phyloP scores from a whole-genome alignment of 768 basidiomycete genomes.

The Pilatotrama ljubarskyi region DNA sequence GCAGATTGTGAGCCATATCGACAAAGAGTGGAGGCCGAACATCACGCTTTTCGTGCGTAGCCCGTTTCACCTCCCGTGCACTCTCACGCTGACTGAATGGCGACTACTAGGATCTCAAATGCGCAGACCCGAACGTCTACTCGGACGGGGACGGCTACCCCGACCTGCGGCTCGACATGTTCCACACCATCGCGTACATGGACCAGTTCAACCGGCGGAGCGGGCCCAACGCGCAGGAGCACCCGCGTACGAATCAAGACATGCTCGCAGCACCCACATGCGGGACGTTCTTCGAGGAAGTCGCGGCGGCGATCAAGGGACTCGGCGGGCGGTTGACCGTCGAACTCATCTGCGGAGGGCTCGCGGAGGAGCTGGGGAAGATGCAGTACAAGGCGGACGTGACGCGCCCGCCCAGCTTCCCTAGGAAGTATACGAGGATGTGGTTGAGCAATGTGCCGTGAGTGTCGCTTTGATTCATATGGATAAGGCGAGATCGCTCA shows the following conservation, averaged over 20 bases:
- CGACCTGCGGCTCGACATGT: background rate
- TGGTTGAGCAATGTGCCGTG: slow-evolving; percentile 40
- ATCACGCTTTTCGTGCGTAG: slow-evolving; percentile 15
- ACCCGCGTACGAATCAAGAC: background rate
- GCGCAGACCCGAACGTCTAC: background rate
- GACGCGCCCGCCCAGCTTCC: slow-evolving; percentile 30
- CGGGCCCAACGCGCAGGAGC: background rate
- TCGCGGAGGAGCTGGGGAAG: slow-evolving; percentile 34
- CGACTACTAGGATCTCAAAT: background rate
- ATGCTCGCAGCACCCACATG: background rate
- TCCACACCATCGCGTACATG: background rate
- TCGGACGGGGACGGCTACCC: slow-evolving; percentile 1
- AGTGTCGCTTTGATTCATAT: slow-evolving; percentile 1
- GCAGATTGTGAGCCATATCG: background rate
- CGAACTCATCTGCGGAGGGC: slow-evolving; percentile 34
- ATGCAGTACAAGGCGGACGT: slow-evolving; percentile 29
- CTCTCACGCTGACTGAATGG: no score
- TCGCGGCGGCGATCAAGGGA: slow-evolving; percentile 27
- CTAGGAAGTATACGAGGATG: slow-evolving; percentile 34
- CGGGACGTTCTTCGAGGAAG: slow-evolving; percentile 31
- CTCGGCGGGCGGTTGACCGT: slow-evolving; percentile 29
- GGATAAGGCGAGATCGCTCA: background rate
- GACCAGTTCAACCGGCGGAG: background rate
- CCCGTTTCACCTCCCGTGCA: background rate
- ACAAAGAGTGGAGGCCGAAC: slow-evolving; percentile 13